Conservation (phyloP, 768 basidiomycete species). For the Lactifluus subvellereus region DNA sequence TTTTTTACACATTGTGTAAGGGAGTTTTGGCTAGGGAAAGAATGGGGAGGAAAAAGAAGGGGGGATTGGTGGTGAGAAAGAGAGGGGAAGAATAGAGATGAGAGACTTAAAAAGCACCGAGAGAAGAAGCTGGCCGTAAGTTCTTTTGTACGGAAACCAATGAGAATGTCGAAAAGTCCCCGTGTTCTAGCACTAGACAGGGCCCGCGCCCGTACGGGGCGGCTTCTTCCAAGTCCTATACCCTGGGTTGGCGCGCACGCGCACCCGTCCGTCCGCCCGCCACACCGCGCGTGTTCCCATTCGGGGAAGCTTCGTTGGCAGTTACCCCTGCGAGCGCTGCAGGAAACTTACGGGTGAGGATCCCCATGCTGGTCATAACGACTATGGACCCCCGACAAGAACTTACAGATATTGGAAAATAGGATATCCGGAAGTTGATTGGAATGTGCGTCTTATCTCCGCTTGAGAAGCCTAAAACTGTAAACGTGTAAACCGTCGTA, state of each 20-base stretch:
- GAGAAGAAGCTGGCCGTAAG: neutral
- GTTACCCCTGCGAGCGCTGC: neutral
- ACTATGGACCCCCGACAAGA: neutral
- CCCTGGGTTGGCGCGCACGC: neutral
- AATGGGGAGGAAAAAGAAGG: no score
- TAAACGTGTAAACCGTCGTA: neutral
- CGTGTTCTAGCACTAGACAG: neutral
- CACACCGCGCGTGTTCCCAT: neutral
- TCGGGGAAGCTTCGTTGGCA: neutral
- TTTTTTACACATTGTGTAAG: neutral
- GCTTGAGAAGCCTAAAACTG: neutral
- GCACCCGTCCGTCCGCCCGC: neutral
- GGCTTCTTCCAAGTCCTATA: neutral
- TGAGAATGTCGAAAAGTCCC: neutral
- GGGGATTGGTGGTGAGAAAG: neutral
- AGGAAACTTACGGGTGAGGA: no score
- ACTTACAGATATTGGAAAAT: no score
- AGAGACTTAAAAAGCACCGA: neutral
- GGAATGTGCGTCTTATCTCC: neutral
- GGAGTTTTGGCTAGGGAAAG: neutral
- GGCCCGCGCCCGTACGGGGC: neutral
- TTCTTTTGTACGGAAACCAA: neutral
- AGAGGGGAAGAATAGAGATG: neutral
- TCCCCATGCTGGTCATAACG: no score
- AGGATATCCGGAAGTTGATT: neutral